Conservation (phyloP, 768 basidiomycete species). For the Chalciporus chontae region DNA sequence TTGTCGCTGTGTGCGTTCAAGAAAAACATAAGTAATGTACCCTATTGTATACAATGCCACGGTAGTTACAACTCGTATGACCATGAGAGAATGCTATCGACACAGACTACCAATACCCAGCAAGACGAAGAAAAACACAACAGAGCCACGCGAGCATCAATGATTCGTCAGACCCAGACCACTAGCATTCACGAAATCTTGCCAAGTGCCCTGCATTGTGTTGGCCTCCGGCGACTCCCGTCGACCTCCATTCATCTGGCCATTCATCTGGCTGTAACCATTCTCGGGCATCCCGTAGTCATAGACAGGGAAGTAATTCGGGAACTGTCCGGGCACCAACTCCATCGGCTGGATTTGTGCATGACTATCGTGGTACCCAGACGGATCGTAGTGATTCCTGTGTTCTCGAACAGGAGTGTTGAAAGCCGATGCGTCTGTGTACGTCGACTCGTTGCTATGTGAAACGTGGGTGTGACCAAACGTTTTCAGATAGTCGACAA, state of each 20-base stretch:
- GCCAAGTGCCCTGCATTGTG: constrained; percentile 58
- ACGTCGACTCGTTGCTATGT: constrained; percentile 22
- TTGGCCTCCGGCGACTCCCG: constrained; percentile 53
- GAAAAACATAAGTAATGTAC: constrained; percentile 19
- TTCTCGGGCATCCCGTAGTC: constrained; percentile 50
- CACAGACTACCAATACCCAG: constrained; percentile 4
- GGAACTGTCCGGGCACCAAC: constrained; percentile 40
- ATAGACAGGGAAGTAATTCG: constrained; percentile 73
- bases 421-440: constrained; percentile 22
- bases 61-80: constrained; percentile 20
- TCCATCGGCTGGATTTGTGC: constrained; percentile 30
- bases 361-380: constrained; percentile 19
- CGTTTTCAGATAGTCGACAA: constrained; percentile 66
- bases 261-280: constrained; percentile 38
- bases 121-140: constrained; percentile 9
- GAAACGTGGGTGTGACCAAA: constrained; percentile 38
- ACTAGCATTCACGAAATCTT: constrained; percentile 50
- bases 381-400: constrained; percentile 15
- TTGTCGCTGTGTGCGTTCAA: constrained; percentile 23
- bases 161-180: constrained; percentile 17
- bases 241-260: constrained; percentile 32
- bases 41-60: neutral
- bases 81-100: constrained; percentile 4
- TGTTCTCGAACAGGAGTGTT: constrained; percentile 24
- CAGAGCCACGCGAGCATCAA: neutral